These are phyloP conservation scores for Cyberlindnera samutprakarnensis DNA, from an alignment of 805 yeast species.

Conservation along the genomic window DNA sequence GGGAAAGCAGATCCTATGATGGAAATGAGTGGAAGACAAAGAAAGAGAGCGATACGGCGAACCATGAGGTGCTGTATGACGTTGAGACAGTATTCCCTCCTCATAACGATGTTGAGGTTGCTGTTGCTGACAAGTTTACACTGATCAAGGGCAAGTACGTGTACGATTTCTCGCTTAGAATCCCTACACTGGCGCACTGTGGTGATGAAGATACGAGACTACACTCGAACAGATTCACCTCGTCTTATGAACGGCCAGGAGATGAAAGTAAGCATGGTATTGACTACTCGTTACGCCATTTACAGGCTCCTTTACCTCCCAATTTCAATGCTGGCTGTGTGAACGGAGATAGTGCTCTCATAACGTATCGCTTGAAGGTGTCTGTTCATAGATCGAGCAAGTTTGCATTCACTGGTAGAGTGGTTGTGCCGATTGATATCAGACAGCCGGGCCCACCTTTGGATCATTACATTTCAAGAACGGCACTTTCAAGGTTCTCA, in stretches of 20 bases:
- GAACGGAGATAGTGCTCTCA: not conserved
- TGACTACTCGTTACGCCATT: not conserved
- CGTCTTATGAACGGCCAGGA: conserved; percentile 13
- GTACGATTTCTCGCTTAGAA: conserved; percentile 33
- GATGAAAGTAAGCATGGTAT: no score
- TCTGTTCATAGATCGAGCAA: not conserved
- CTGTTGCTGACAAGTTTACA: conserved; percentile 27
- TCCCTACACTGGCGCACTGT: conserved; percentile 26
- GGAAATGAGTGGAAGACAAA: no score
- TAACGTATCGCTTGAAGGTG: not conserved
- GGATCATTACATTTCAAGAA: not conserved
- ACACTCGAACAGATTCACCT: conserved; percentile 10
- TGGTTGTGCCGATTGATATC: not conserved
- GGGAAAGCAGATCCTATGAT: no score
- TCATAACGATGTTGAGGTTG: conserved; percentile 35
- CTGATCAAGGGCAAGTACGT: conserved; percentile 38
- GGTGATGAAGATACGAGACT: conserved; percentile 9
- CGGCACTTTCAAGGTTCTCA: no score
- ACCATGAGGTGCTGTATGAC: conserved; percentile 42
- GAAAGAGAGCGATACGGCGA: conserved; percentile 3
- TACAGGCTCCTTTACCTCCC: not conserved
- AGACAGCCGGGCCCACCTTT: not conserved
- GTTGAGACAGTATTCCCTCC: conserved; percentile 46
- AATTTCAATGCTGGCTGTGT: not conserved
- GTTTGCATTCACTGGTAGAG: not conserved